Evolutionary conservation across 73 alveolate species (phyloP), one percentile per base, ranked within the genome.

Genomic region (Durusdinium trenchii): DNA sequence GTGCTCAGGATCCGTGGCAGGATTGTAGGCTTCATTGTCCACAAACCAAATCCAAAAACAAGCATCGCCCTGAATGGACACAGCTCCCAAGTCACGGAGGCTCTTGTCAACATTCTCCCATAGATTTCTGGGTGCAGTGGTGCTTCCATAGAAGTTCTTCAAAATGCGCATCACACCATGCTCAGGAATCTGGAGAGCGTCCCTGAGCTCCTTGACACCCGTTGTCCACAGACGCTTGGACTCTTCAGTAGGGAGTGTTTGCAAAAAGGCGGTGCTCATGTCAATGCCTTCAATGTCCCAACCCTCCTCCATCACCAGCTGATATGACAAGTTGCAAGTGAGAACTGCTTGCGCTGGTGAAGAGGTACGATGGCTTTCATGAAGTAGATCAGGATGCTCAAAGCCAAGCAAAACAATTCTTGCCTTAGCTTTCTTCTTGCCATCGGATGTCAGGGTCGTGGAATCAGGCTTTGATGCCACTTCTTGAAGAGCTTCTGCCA

Each of bases 341-440:
- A 81, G 43, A 4, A 81, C 69, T 9, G 71, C 40, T 4, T 83
- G 93, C 3, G 50, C 93, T 1, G 93, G 93, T 26, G 94, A 51
- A 0, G 43, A 12, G 0, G 94, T 47, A 14, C 43, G 45, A 35
- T 23, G 43, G 9, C 46, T 75, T 30, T 46, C 75, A 1, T 16
- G 28, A 9, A 83, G 75, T 6, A 83, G 48, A 40, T 83, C 94
- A 1, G 94, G 94, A n/a, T 83, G 94, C n/a, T 83, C 75, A 48
- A 35, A 83, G 0, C 94, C 94, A 23, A 83, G 52, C 38, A 83
- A 36, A 4, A 83, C 94, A 46, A 79, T 79, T 0, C 90, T 42
- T 1, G 90, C 90, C 28, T 79, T 79, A 0, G 90, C 90, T 16
- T 83, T 83, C 36, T 9, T 1, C 1, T 12, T 23, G 54, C 75